Evolutionary conservation across 208 protist species (phyloP), one percentile per base, ranked within the genome.

Genomic region (Leptomonas seymouri): DNA sequence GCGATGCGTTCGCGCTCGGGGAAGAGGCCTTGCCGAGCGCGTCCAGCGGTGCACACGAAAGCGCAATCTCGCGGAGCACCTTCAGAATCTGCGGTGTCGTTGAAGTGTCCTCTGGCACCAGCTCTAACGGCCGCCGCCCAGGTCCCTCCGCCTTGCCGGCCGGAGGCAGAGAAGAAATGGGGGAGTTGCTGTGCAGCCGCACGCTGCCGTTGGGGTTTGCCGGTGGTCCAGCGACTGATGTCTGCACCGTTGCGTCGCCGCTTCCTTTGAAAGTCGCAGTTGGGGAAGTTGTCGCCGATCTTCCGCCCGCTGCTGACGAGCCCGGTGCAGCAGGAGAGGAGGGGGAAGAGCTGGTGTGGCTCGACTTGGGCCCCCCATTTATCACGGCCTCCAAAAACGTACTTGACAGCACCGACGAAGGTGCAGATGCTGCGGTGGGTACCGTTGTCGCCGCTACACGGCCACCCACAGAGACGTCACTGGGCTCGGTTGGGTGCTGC

Each of bases 31-130:
- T 30, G 44, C 62, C 4, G 28, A 87, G 30, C n/a, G 72, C 60
- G 46, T 78, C 78, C 9, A 84, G 75, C 18, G 85, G 76, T 44
- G 67, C 70, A 54, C 81, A 79, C 8, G 67, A 76, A 4, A 85
- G 73, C 15, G 79, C 75, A 28, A 94, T 81, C 62, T 90, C 83
- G 4, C 78, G 78, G 42, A 94, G 74, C 14, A 64, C 44, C 16
- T 50, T 42, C 46, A 90, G 48, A 44, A 93, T 65, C 54, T 74
- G 44, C 14, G 76, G 74, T n/a, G 85, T 61, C 31, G 51, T 56
- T 5, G 61, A 42, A 1, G 63, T 51, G 49, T 87, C 78, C 11
- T 58, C 67, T 2, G 86, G 86, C 28, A 90, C 60, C 31, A 88
- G 72, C 58, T 81, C 85, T 46, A 87, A 63, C 4, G 36, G 49